Conservation (phyloP, 2,329 filamentous ascomycete species). For the Fusarium hostae region DNA sequence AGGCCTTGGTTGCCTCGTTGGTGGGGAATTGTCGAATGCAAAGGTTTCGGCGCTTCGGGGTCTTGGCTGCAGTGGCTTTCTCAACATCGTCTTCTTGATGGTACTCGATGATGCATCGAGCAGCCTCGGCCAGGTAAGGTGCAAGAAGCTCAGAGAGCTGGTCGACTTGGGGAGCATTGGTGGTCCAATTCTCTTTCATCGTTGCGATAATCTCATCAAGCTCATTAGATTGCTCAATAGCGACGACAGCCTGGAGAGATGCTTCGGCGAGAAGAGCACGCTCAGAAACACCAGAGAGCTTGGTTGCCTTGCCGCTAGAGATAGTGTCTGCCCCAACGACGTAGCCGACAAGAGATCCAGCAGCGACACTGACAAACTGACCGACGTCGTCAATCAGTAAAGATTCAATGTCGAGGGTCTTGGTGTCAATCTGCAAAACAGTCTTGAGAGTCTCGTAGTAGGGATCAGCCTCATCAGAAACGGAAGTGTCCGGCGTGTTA, state of each 20-base stretch:
- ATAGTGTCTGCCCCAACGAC: neutral
- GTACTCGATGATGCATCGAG: conserved; percentile 8
- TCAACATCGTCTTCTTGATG: neutral
- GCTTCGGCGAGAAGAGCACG: conserved; percentile 9
- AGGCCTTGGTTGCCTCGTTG: neutral
- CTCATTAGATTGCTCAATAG: conserved; percentile 25
- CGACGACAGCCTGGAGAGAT: conserved; percentile 19
- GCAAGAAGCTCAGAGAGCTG: conserved; percentile 7
- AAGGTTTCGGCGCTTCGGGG: conserved; percentile 9
- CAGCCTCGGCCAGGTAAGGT: conserved; percentile 18
- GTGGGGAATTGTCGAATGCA: neutral
- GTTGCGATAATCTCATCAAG: conserved; percentile 26
- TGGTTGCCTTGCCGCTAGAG: neutral
- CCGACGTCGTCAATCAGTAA: neutral
- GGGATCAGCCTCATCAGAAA: neutral
- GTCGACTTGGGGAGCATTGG: conserved; percentile 20
- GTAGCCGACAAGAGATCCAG: neutral
- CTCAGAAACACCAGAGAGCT: neutral
- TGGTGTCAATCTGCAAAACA: neutral
- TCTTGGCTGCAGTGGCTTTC: neutral
- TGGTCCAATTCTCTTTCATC: conserved; percentile 26
- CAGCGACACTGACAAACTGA: neutral
- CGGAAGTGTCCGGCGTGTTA: neutral
- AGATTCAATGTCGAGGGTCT: neutral
- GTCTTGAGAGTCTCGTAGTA: neutral